These are phyloP conservation scores for Phaseolus lunatus DNA, from an alignment of 306 rosid species.

Conservation along the genomic window DNA sequence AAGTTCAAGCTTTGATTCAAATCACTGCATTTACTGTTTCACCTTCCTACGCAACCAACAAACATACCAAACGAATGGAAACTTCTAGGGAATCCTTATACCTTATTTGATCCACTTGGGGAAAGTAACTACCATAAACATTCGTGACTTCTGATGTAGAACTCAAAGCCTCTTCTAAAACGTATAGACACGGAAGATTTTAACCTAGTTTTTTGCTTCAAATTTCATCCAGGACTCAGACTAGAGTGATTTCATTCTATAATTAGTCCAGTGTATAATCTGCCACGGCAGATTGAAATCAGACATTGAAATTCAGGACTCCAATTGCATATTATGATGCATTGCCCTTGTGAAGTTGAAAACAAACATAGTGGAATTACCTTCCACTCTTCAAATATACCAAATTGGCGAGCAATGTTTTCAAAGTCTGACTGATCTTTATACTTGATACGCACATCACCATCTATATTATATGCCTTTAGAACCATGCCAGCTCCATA, in stretches of 20 bases:
- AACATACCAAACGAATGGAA: conserved; percentile 13
- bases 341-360: conserved; percentile 13
- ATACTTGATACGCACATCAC: conserved; percentile 78
- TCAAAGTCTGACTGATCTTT: conserved; percentile 72
- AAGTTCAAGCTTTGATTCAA: conserved; percentile 2
- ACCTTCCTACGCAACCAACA: not conserved
- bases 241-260: conserved; percentile 5
- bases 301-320: conserved; percentile 13
- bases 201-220: conserved; percentile 18
- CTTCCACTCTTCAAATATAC: conserved; percentile 98
- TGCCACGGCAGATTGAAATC: not conserved
- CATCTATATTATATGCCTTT: conserved; percentile 72
- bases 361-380: conserved; percentile 52
- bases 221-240: conserved; percentile 24
- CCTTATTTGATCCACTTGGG: not conserved
- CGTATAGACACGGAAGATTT: not conserved
- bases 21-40: conserved; percentile 7
- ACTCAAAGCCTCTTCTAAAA: conserved; percentile 18
- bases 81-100: conserved; percentile 7
- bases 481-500: conserved; percentile 72
- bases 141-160: conserved; percentile 27
- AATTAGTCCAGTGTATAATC: conserved; percentile 22
- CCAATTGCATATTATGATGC: conserved; percentile 14
- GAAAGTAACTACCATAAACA: conserved; percentile 28
- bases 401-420: conserved; percentile 78